phyloP scores from a whole-genome alignment of 2,329 filamentous ascomycete species.

The Penicillium decumbens region DNA sequence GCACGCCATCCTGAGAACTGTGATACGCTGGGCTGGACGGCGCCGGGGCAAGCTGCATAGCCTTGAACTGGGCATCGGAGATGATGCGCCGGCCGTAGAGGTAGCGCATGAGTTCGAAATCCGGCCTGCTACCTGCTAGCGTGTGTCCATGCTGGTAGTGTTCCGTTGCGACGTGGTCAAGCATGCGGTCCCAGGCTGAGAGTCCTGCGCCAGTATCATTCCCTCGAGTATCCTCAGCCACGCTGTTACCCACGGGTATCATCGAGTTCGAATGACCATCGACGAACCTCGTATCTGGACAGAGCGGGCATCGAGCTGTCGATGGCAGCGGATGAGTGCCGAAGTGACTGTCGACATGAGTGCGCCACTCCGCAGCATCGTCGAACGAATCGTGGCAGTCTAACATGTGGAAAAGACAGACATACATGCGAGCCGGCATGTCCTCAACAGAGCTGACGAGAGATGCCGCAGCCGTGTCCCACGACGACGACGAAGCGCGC shows the following conservation, averaged over 20 bases:
- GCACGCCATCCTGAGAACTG: conserved; percentile 34
- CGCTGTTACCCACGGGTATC: background rate
- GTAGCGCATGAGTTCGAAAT: conserved; percentile 45
- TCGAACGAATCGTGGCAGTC: conserved; percentile 42
- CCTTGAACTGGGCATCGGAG: conserved; percentile 42
- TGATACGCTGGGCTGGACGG: conserved; percentile 37
- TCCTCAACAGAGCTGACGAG: conserved; percentile 1
- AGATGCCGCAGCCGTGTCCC: conserved; percentile 13
- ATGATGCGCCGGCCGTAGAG: conserved; percentile 43
- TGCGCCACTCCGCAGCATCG: conserved; percentile 39
- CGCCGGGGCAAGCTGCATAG: conserved; percentile 39
- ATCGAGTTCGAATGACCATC: conserved; percentile 17
- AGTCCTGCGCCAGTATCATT: conserved; percentile 2
- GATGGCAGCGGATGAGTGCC: conserved; percentile 38
- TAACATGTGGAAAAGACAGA: conserved; percentile 45
- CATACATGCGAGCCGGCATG: conserved; percentile 20
- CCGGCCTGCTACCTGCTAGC: conserved; percentile 38
- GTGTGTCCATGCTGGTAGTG: conserved; percentile 43
- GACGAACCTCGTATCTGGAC: conserved; percentile 26
- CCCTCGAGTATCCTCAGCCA: background rate
- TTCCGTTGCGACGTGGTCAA: conserved; percentile 39
- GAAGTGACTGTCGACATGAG: conserved; percentile 45
- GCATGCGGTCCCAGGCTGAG: conserved; percentile 41
- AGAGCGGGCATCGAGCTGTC: conserved; percentile 44
- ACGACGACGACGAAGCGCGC: conserved; percentile 25